Conservation (phyloP, 176 grass and related monocot species). For the Zea mays region DNA sequence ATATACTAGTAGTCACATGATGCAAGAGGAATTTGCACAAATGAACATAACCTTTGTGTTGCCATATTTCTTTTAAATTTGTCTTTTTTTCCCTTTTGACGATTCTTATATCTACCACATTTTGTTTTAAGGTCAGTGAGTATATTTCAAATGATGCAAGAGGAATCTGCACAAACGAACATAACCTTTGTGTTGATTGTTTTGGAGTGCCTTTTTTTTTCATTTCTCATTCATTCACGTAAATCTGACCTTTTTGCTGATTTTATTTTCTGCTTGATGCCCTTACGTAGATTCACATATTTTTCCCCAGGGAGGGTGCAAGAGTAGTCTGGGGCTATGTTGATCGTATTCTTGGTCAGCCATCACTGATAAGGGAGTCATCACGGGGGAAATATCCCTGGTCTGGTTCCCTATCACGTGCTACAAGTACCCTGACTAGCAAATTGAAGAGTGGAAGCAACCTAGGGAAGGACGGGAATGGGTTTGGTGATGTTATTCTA, state of each 20-base stretch:
- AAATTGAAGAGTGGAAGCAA: conserved; percentile 62
- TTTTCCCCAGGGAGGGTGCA: conserved; percentile 75
- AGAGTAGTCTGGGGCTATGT: conserved; percentile 97
- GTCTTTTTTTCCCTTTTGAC: background rate
- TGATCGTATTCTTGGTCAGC: conserved; percentile 96
- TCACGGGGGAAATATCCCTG: conserved; percentile 91
- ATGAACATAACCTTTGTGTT: background rate
- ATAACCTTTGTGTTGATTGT: conserved; percentile 2
- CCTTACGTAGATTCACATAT: conserved; percentile 21
- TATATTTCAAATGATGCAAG: conserved; percentile 7
- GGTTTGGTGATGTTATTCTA: conserved; percentile 97
- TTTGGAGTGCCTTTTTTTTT: background rate
- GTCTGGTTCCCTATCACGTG: conserved; percentile 69
- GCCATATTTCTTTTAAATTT: background rate
- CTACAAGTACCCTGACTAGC: conserved; percentile 60
- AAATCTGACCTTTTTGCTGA: background rate
- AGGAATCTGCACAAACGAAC: background rate
- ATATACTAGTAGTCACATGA: background rate
- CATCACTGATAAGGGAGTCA: conserved; percentile 96
- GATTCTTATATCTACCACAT: background rate
- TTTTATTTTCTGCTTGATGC: background rate
- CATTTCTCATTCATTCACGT: background rate
- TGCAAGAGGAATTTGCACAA: too few relatives aligned
- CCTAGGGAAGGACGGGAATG: conserved; percentile 62
- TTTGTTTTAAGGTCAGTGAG: conserved; percentile 21